Conservation (phyloP, 2,329 filamentous ascomycete genomes). For the Penicillium oxalicum region DNA sequence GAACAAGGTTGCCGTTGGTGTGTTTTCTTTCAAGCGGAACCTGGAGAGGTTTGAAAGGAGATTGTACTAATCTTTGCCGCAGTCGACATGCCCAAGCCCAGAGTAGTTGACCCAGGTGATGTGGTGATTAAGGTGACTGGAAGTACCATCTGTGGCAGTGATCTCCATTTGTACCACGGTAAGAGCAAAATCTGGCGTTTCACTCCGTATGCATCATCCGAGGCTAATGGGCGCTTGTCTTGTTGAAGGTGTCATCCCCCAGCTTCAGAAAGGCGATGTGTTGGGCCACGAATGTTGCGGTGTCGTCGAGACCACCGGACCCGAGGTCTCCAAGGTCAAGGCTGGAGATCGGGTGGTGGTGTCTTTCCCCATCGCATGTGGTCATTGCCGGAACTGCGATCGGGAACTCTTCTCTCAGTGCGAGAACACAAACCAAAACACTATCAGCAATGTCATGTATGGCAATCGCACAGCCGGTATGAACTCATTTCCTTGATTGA, state of each 20-base stretch:
- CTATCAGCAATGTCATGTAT: constrained; percentile 67
- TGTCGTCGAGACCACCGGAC: constrained; percentile 50
- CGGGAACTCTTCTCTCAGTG: constrained; percentile 74
- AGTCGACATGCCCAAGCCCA: constrained; percentile 64
- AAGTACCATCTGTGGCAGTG: constrained; percentile 56
- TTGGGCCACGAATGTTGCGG: constrained; percentile 56
- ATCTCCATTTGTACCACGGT: constrained; percentile 49
- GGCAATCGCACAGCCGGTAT: constrained; percentile 66
- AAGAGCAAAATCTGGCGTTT: neutral
- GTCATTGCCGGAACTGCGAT: constrained; percentile 67
- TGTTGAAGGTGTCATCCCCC: constrained; percentile 43
- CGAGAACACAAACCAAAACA: constrained; percentile 71
- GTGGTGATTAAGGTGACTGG: constrained; percentile 75
- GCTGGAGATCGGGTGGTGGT: constrained; percentile 69
- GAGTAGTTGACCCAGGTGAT: constrained; percentile 65
- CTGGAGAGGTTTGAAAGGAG: neutral
- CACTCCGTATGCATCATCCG: neutral
- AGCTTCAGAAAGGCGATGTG: constrained; percentile 61
- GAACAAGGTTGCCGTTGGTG: constrained; percentile 65
- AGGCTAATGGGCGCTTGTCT: neutral
- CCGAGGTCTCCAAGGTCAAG: constrained; percentile 49
- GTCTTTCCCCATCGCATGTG: constrained; percentile 73
- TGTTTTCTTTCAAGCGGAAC: neutral
- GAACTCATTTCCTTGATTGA: constrained; percentile 1
- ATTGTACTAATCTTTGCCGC: neutral